phyloP scores from a whole-genome alignment of 106 monocot species.

The Narthecium ossifragum region DNA sequence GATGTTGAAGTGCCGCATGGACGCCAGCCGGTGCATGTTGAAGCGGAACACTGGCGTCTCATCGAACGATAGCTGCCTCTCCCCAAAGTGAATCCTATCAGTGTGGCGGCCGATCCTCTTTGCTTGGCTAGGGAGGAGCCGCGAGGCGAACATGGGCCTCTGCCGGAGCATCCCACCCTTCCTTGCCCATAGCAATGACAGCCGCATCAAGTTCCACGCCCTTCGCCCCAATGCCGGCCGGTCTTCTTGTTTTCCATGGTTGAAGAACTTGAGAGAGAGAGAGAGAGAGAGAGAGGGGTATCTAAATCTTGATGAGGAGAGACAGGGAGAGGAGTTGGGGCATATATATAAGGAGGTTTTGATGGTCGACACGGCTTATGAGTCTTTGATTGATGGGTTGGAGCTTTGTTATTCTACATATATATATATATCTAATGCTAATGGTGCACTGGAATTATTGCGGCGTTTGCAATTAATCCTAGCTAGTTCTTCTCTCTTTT shows the following conservation, averaged over 20 bases:
- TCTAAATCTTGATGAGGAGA: no score
- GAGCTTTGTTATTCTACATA: background rate
- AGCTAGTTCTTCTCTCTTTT: no score
- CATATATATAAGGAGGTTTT: no score
- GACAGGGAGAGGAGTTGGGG: no score
- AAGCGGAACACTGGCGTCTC: constrained; percentile 53
- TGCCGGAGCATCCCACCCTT: constrained; percentile 5
- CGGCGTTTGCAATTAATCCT: no score
- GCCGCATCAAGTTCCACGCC: constrained; percentile 6
- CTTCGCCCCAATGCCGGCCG: background rate
- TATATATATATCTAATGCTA: background rate
- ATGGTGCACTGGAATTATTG: no score
- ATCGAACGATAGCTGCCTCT: constrained; percentile 59
- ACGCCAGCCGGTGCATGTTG: constrained; percentile 23
- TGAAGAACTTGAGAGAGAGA: no score
- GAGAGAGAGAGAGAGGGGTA: no score
- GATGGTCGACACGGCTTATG: no score
- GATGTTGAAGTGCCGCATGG: constrained; percentile 23
- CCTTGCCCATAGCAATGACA: constrained; percentile 14
- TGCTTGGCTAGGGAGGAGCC: background rate
- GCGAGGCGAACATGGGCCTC: background rate
- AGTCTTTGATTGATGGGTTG: no score
- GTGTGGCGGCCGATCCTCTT: background rate
- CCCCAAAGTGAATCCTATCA: constrained; percentile 9
- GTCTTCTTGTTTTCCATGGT: constrained; percentile 8